These are phyloP conservation scores for Chloranthus sessilifolius DNA, from an alignment of 164 flowering plant species.

Conservation along the genomic window DNA sequence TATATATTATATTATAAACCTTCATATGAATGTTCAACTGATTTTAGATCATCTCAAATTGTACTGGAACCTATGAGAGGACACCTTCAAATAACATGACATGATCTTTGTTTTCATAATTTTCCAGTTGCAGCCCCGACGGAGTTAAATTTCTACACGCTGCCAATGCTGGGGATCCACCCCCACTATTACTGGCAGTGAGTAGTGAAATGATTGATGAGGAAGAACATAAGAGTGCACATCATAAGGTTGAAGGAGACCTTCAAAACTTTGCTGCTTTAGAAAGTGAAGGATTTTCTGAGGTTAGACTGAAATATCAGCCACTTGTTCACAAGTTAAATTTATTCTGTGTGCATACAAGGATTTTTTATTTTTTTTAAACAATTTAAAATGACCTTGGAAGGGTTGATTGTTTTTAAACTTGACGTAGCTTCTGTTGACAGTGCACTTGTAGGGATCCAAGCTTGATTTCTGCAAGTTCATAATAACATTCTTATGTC, in stretches of 20 bases:
- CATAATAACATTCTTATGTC: no score
- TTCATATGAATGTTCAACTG: no score
- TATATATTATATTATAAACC: no score
- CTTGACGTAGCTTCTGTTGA: neutral
- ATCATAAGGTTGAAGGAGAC: constrained; percentile 19
- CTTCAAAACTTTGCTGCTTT: constrained; percentile 19
- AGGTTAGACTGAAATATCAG: constrained; percentile 33
- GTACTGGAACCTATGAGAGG: no score
- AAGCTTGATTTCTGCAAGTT: no score
- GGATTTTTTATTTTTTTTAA: neutral
- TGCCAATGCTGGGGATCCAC: constrained; percentile 36
- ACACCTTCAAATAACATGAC: no score
- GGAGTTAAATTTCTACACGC: constrained; percentile 40
- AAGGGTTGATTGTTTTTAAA: neutral
- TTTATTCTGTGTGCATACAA: neutral
- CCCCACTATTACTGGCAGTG: constrained; percentile 36
- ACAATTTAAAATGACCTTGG: neutral
- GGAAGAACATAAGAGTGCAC: constrained; percentile 16
- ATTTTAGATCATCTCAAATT: no score
- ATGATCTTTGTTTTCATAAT: neutral
- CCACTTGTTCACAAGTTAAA: no score
- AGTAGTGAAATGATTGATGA: constrained; percentile 38
- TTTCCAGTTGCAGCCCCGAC: constrained; percentile 32
- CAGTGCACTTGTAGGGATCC: no score
- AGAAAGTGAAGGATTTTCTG: constrained; percentile 28